Base-by-base conservation (phyloP, 31 red algal species). In the Endocladia muricata region DNA sequence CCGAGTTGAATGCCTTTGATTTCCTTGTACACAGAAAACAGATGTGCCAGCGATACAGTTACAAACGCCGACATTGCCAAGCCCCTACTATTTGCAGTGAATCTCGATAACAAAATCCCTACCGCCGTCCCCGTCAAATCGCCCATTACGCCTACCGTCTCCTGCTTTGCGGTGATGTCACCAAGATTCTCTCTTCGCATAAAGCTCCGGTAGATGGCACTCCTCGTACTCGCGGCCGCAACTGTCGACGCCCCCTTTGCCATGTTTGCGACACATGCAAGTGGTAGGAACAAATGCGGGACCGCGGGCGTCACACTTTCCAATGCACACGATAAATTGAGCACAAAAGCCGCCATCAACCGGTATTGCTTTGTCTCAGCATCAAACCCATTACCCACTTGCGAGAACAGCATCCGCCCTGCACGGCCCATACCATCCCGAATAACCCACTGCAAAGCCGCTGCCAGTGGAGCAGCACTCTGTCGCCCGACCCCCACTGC, bases 131-230 rank as follows among this genome's bases (percentile, higher is more conserved):
- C 94, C 63, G 85, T 77, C 22, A 97, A 71, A 84, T 93, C 94
- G 36, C 89, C 90, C 15, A 73, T 80, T 3, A 97, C 94, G 65
- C 85, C 85, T 19, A 93, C 84, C 3, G 94, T 89, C 69, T 92
- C 88, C 74, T 92, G 89, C 60, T 97, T 97, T 67, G 94, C 94
- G 23, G 85, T 93, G 72, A 97, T 97, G 41, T 97, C 94, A 49
- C 94, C 94, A 41, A 97, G 84, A 54, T 97, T 97, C 59, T 97
- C 94, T 31, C 78, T 67, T 11, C 94, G 74, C 84, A 97, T 93
- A 80, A 97, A 97, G 51, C 77, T 84, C 28, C 74, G 83, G 63
- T 93, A 97, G 41, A 97, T 93, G 3, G 94, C 89, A 65, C 90
- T 88, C 11, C 94, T 69, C 15, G 89, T 93, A 54, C 88, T 92